Conservation (phyloP, 164 flowering plant species). For the Amborella trichopoda region DNA sequence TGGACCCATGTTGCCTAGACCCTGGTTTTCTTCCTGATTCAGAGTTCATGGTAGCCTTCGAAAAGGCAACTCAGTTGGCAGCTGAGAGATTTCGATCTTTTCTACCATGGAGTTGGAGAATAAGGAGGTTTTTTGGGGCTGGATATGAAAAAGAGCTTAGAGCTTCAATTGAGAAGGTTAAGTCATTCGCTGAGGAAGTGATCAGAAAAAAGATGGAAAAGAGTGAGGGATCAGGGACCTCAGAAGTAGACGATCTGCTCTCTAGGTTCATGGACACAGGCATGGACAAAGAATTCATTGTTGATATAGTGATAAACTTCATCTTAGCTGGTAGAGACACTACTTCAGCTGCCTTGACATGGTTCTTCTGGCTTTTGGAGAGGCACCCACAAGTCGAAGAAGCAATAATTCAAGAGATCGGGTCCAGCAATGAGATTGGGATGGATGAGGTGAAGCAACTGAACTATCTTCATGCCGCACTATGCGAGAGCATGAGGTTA, state of each 20-base stretch:
- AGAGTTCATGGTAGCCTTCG: constrained; percentile 40
- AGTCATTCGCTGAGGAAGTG: constrained; percentile 29
- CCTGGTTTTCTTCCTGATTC: constrained; percentile 20
- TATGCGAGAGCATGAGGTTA: constrained; percentile 44
- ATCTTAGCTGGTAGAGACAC: constrained; percentile 73
- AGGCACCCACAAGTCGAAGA: constrained; percentile 27
- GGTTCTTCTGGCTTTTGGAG: constrained; percentile 42
- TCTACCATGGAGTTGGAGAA: constrained; percentile 37
- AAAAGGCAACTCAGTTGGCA: constrained; percentile 34
- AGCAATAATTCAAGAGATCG: constrained; percentile 23
- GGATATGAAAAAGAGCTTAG: constrained; percentile 36
- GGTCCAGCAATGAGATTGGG: background rate
- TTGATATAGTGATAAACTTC: constrained; percentile 63
- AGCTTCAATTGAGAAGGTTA: constrained; percentile 24
- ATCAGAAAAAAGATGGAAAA: constrained; percentile 23
- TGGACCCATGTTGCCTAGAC: constrained; percentile 36
- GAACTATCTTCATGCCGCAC: constrained; percentile 28
- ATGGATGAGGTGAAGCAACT: constrained; percentile 3
- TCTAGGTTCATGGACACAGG: constrained; percentile 40
- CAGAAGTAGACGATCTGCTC: constrained; percentile 32
- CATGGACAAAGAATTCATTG: constrained; percentile 27
- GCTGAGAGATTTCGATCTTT: constrained; percentile 32
- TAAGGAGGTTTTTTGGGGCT: constrained; percentile 26
- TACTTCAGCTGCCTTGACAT: constrained; percentile 45
- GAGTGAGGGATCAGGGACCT: constrained; percentile 9